Percentiles rank a stretch among this genome's conserved stretches.
Conservation (phyloP, 139 green algal species). For the Monoraphidium neglectum region DNA sequence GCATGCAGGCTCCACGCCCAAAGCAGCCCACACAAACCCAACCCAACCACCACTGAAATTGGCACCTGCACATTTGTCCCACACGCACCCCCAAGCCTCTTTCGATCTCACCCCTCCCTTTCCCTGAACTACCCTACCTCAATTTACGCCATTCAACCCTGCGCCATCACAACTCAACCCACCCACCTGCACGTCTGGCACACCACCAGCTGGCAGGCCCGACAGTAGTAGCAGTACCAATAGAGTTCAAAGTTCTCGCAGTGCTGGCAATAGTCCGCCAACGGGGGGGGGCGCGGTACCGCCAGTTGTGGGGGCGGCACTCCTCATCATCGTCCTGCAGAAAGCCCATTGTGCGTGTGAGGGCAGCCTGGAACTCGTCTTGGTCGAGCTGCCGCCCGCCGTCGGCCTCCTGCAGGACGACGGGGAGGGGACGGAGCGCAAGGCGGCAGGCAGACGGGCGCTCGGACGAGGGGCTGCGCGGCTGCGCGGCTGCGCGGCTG, state of each 20-base stretch:
- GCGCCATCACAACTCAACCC: too few relatives aligned
- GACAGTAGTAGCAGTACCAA: conserved; percentile 15
- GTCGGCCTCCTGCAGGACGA: not conserved
- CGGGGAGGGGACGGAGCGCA: not conserved
- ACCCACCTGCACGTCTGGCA: not conserved
- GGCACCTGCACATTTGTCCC: too few relatives aligned
- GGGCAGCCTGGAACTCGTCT: not conserved
- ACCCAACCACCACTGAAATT: too few relatives aligned
- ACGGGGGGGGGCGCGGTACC: not conserved
- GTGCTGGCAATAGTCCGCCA: conserved; percentile 3
- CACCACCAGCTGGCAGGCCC: not conserved
- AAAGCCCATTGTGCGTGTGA: not conserved
- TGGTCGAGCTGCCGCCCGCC: not conserved
- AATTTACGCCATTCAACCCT: too few relatives aligned
- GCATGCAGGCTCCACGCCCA: too few relatives aligned
- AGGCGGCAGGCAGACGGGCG: not conserved
- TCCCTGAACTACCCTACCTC: too few relatives aligned
- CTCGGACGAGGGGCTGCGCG: not conserved
- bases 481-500: not conserved
- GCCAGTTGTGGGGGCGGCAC: not conserved
- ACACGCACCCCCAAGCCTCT: too few relatives aligned
- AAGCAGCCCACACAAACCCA: too few relatives aligned
- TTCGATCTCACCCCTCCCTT: too few relatives aligned
- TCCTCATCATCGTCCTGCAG: not conserved
- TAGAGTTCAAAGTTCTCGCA: not conserved